These are phyloP conservation scores for Botrytis deweyae DNA, from an alignment of 2,329 filamentous ascomycete species.

Conservation along the genomic window DNA sequence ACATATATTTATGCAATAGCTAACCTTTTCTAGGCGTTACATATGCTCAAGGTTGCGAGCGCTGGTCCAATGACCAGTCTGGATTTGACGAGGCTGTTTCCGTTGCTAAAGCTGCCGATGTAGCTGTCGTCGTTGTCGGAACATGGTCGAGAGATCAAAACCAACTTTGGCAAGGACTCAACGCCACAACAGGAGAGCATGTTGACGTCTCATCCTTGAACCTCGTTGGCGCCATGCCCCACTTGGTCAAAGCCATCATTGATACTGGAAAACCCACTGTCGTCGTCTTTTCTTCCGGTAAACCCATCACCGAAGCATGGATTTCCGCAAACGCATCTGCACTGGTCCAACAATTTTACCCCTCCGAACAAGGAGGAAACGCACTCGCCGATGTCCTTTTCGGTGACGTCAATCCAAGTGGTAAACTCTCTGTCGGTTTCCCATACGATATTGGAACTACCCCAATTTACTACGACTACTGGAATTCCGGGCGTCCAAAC, in stretches of 20 bases:
- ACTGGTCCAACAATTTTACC: conserved; percentile 73
- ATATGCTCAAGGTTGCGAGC: conserved; percentile 69
- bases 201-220: conserved; percentile 64
- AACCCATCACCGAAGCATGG: conserved; percentile 72
- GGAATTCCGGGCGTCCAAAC: conserved; percentile 76
- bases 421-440: conserved; percentile 72
- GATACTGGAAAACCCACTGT: conserved; percentile 72
- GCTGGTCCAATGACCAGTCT: conserved; percentile 69
- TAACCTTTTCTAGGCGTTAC: conserved; percentile 46
- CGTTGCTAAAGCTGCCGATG: conserved; percentile 64
- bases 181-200: conserved; percentile 74
- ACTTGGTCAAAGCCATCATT: conserved; percentile 65
- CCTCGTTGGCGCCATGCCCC: conserved; percentile 68
- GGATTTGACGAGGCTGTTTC: conserved; percentile 66
- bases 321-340: conserved; percentile 64
- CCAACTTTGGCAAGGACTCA: conserved; percentile 68
- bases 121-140: conserved; percentile 71
- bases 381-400: conserved; percentile 78
- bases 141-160: conserved; percentile 71
- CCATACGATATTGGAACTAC: conserved; percentile 65
- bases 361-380: conserved; percentile 77
- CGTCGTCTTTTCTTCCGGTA: conserved; percentile 79
- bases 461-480: conserved; percentile 70
- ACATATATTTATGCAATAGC: not conserved
- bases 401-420: conserved; percentile 65